Evolutionary conservation across 208 protist genomes (phyloP).

Genomic region (Acanthamoeba culbertsoni): DNA sequence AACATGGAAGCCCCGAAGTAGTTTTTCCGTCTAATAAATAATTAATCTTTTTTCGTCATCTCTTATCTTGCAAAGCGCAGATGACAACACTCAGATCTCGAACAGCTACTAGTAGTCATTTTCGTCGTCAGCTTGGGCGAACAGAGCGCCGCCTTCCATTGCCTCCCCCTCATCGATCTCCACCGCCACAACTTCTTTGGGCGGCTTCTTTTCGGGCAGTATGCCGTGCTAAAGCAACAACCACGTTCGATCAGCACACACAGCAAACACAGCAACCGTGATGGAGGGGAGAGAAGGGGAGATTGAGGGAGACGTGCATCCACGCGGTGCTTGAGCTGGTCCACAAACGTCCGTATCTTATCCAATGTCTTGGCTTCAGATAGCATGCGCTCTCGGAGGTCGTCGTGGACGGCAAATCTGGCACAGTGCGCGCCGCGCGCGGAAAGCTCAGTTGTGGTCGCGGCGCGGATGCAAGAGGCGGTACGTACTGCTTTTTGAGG

Average conservation of each 20-base stretch:
- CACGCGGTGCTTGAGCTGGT: background rate
- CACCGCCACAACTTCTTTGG: background rate
- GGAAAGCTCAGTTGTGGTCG: background rate
- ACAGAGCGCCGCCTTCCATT: background rate
- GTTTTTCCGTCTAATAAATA: too few relatives aligned
- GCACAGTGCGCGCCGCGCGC: background rate
- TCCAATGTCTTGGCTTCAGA: background rate
- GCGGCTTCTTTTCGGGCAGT: background rate
- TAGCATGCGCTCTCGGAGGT: conserved; percentile 32
- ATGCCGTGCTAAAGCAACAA: background rate
- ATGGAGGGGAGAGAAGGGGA: background rate
- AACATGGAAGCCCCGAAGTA: too few relatives aligned
- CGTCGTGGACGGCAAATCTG: conserved; percentile 13
- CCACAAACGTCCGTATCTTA: background rate
- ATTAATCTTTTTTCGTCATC: too few relatives aligned
- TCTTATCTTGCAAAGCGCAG: too few relatives aligned
- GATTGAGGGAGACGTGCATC: background rate
- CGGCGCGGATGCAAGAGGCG: background rate
- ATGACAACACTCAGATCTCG: too few relatives aligned
- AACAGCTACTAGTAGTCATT: too few relatives aligned
- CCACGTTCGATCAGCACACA: background rate
- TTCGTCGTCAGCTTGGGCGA: background rate
- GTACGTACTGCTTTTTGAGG: conserved; percentile 18
- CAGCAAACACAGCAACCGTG: too few relatives aligned
- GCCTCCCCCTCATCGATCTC: background rate